Base-by-base conservation (phyloP, 352 stramenopile species). In the Phytophthora hibernalis region DNA sequence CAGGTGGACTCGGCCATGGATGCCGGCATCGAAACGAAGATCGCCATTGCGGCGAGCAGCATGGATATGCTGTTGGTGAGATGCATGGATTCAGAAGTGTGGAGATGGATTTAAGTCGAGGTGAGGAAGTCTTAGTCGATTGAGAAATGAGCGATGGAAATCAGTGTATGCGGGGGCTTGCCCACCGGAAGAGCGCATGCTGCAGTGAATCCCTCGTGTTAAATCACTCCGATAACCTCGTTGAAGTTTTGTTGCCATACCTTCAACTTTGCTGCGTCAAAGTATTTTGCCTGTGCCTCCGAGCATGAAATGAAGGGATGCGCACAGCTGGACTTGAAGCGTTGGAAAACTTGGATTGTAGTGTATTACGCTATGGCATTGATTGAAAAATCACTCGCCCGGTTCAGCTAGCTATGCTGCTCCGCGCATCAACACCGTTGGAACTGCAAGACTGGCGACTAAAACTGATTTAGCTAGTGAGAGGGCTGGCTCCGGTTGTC, bases 221-320 rank as follows among this genome's bases (percentile, higher is more conserved):
- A 59, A 65, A 58, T 47, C 35, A 18, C 48, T 54, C 52, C 16
- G 15, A 24, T 22, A 28, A 5, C 1, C 50, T 63, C 33, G n/a
- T 68, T 69, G 53, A 69, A 69, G 52, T 52, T 62, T 26, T 52
- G 24, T 18, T 51, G 18, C 44, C n/a, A 68, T 28, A 68, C 63
- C 53, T 68, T 68, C 61, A 68, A 68, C 61, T 52, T 57, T 42
- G 53, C 38, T 52, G 52, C 61, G 55, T 68, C 44, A 68, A 68
- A 47, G 52, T 52, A 68, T 62, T 62, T 61, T 50, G 8, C 49
- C 15, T 5, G 5, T 2, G 5, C 24, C 24, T 28, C 24, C 24
- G 24, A 5, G 24, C 24, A 28, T 5, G 24, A n/a, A n/a, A n/a
- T n/a, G n/a, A n/a, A 61, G 16, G 16, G 40, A 57, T 65, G 45